Base-by-base conservation (phyloP, 768 basidiomycete species). In the Calocera cornea region DNA sequence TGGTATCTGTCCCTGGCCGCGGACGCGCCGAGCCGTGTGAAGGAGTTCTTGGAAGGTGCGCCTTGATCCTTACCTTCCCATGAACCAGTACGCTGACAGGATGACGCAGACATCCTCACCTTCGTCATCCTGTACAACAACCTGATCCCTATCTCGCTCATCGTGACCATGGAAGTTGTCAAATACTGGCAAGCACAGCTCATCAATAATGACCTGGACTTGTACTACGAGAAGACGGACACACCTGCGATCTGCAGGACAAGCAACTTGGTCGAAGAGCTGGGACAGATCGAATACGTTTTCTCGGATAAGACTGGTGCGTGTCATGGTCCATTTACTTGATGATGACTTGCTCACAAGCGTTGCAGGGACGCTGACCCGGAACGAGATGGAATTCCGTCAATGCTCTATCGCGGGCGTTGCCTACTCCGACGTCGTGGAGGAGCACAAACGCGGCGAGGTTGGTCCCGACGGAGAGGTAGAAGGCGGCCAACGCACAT, bases 41-140 rank as follows among this genome's bases (percentile, higher is more conserved):
- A 60, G 31, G 54, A 60, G 54, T 60, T 60, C 54, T 22, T 60
- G 31, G 14, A 60, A 33, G 54, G 54, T 60, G 31, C 24, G 54
- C 31, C 31, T 33, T 24, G 44, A 47, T 8, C 24, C 2, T 27
- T 60, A 33, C 31, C 5, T 16, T 5, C 31, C 19, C 11, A 19
- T 27, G 11, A 33, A 60, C 7, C 10, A 60, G 54, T 22, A 19
- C 11, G 36, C 36, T 38, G 14, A 38, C 31, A 14, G 71, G 31
- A 69, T 71, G 68, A 66, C 31, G 68, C 72, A 92, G 95, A 99
- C 76, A 92, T 98, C 67, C 83, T 99, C 41, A 98, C 97, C 11
- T 99, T 97, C 80, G 91, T 98, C 77, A 95, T 99, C 76, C 83
- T 97, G 41, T 98, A 97, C 82, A 98, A 97, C 80, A 99, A 98